These are phyloP conservation scores for Penicillium goetzii DNA, from an alignment of 495 filamentous ascomycete species.

Conservation along the genomic window DNA sequence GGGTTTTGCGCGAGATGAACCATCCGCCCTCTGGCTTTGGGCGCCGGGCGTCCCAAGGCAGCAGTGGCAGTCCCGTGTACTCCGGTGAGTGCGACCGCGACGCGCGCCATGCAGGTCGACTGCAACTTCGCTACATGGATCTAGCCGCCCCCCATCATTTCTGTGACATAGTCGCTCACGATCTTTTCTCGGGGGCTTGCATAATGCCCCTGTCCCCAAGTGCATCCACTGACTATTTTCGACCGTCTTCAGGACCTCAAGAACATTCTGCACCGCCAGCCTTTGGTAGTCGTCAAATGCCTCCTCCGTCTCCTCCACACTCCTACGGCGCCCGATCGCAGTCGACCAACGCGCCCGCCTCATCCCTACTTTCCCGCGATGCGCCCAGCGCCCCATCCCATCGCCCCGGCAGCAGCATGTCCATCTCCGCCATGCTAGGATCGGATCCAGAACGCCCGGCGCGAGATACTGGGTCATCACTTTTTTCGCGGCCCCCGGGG, in stretches of 20 bases:
- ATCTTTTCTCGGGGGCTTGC: background rate
- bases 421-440: slow-evolving; percentile 89
- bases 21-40: slow-evolving; percentile 33
- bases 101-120: slow-evolving; percentile 19
- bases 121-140: slow-evolving; percentile 17
- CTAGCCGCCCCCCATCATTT: slow-evolving; percentile 11
- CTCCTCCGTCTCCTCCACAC: slow-evolving; percentile 62
- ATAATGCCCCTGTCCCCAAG: background rate
- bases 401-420: slow-evolving; percentile 82
- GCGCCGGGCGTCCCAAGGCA: slow-evolving; percentile 44
- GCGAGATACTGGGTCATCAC: slow-evolving; percentile 56
- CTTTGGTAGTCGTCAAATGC: slow-evolving; percentile 59
- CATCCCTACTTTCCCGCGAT: slow-evolving; percentile 57
- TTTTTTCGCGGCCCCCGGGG: slow-evolving; percentile 57
- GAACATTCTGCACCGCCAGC: slow-evolving; percentile 50
- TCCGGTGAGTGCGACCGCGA: slow-evolving; percentile 40
- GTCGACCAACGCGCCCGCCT: slow-evolving; percentile 45
- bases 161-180: slow-evolving; percentile 11
- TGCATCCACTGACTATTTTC: slow-evolving; percentile 1
- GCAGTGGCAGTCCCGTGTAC: slow-evolving; percentile 41
- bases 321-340: slow-evolving; percentile 50
- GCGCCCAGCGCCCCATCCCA: slow-evolving; percentile 49
- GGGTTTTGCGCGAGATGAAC: slow-evolving; percentile 40
- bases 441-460: slow-evolving; percentile 64
- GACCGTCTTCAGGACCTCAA: slow-evolving; percentile 34